Base-by-base conservation (phyloP, 345 rosid species). In the Tarenaya hassleriana region DNA sequence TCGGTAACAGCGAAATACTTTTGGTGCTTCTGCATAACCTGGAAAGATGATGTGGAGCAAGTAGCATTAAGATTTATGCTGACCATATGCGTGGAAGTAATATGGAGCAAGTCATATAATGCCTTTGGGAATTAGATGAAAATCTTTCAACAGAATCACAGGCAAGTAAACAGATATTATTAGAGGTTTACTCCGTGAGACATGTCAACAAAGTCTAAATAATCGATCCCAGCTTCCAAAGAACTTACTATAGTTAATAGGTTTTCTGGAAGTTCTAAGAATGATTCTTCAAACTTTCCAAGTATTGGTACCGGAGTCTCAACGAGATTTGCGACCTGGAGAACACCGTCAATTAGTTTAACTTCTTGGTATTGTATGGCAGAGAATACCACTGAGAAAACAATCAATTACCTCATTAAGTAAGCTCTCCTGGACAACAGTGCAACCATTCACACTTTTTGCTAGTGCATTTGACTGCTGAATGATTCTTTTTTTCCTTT, bases 21-120 rank as follows among this genome's bases (percentile, higher is more conserved):
- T 75, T 90, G 97, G 66, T 90, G 95, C 74, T 90, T 86, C 75
- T 80, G 90, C 97, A 90, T 86, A 46, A 90, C 97, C 97, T 86
- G 79, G 47, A 72, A 44, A 9, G 52, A 29, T 45, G 45, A 47
- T 44, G 55, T 41, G 3, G n/a, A 37, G 15, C 15, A 37, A 37
- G 8, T 10, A 13, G 8, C 15, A 37, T 2, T 37, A 2, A 10
- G 15, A 37, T 37, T 10, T 13, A 13, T 37, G n/a, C 3, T 10
- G 3, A 10, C 11, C 3, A 37, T 37, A 37, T 2, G 41, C 11
- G n/a, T n/a, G n/a, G n/a, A n/a, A n/a, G n/a, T n/a, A n/a, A n/a
- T n/a, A n/a, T n/a, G n/a, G n/a, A n/a, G n/a, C n/a, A n/a, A n/a
- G n/a, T n/a, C 50, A 67, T 10, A 66, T 7, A 40, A 45, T 47